Percentiles rank a stretch among this genome's conserved stretches.
These are phyloP conservation scores for Salix viminalis DNA, from an alignment of 345 rosid genomes.

Conservation along the genomic window DNA sequence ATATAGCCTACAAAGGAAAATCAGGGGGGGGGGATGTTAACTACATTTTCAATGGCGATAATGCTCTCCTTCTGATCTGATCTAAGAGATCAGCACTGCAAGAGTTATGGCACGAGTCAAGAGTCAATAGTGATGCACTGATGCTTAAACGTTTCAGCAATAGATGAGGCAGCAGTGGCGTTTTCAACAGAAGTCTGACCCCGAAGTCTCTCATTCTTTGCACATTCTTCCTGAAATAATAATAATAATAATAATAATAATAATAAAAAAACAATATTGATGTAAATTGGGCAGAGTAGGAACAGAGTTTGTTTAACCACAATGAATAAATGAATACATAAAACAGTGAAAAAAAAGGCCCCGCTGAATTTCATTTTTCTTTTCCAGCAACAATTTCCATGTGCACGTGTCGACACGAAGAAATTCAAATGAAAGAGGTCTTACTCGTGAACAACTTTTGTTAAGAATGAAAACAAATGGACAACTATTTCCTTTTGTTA, in stretches of 20 bases:
- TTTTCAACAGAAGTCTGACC: conserved; percentile 14
- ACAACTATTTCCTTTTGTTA: neutral
- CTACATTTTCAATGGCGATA: neutral
- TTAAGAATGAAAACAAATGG: neutral
- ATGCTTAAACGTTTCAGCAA: neutral
- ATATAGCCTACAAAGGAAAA: neutral
- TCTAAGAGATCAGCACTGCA: neutral
- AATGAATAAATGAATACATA: no score
- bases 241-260: neutral
- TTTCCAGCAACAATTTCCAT: neutral
- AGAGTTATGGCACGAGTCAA: neutral
- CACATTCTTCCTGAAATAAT: conserved; percentile 46
- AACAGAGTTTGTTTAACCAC: neutral
- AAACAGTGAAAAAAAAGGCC: no score
- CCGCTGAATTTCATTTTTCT: neutral
- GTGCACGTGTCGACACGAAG: neutral
- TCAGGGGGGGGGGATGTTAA: neutral
- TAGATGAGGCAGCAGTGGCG: neutral
- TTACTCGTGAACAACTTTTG: neutral
- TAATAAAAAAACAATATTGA: neutral
- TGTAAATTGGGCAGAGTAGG: neutral
- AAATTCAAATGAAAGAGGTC: neutral
- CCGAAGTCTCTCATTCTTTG: conserved; percentile 42
- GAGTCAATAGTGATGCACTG: neutral
- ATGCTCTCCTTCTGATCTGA: neutral